Conservation (phyloP, 352 stramenopile species). For the Plasmopara muralis region DNA sequence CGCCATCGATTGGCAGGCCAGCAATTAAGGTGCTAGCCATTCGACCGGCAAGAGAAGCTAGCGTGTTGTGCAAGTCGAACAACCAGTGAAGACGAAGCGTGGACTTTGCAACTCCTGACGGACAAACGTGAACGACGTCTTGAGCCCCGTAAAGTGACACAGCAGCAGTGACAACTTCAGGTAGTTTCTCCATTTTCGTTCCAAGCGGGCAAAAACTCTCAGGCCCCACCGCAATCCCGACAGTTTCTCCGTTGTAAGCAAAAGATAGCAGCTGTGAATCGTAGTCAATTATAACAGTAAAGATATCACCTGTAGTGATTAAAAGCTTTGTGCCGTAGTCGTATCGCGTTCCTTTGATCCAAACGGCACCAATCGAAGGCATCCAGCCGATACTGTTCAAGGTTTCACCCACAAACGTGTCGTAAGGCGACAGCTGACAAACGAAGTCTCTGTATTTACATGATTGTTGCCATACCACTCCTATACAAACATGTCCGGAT, state of each 20-base stretch:
- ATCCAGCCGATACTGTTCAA: conserved; percentile 73
- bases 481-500: conserved; percentile 72
- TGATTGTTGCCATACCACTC: conserved; percentile 49
- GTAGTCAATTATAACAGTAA: conserved; percentile 68
- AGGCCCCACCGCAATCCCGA: conserved; percentile 53
- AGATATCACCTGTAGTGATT: conserved; percentile 56
- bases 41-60: conserved; percentile 61
- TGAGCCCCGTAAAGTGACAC: conserved; percentile 66
- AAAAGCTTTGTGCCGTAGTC: conserved; percentile 41
- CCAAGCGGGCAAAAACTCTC: conserved; percentile 33
- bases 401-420: conserved; percentile 46
- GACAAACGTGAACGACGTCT: conserved; percentile 66
- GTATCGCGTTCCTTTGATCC: conserved; percentile 53
- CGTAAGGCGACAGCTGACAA: conserved; percentile 12
- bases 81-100: conserved; percentile 78
- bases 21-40: conserved; percentile 70
- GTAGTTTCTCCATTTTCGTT: conserved; percentile 23
- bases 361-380: conserved; percentile 70
- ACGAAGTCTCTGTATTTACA: background rate
- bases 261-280: conserved; percentile 72
- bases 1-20: conserved; percentile 59
- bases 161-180: conserved; percentile 36
- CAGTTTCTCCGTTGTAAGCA: conserved; percentile 50
- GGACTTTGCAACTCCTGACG: conserved; percentile 67
- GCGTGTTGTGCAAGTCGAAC: conserved; percentile 70